Conservation (phyloP, 2,329 filamentous ascomycete species). For the Botrytis byssoidea region DNA sequence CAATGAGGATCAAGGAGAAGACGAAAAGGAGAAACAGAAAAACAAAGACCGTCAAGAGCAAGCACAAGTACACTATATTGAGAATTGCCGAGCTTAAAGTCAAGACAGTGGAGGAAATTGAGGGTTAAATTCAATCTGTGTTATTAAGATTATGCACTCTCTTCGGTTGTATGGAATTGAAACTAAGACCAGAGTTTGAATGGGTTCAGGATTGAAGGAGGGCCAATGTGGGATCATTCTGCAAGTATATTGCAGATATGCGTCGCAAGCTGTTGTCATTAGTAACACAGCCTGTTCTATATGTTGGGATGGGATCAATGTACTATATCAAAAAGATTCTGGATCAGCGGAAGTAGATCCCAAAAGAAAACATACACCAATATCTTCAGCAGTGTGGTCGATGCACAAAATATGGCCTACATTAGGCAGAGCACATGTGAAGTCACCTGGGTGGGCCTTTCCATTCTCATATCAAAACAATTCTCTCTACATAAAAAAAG, state of each 20-base stretch:
- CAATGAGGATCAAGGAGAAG: conserved; percentile 74
- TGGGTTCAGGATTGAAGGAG: neutral
- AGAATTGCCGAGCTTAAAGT: conserved; percentile 73
- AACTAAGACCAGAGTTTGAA: neutral
- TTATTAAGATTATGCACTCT: neutral
- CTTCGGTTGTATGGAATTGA: neutral
- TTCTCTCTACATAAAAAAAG: no score
- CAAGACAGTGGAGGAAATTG: conserved; percentile 45
- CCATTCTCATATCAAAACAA: neutral
- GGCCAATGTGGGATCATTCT: neutral
- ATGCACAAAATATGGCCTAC: neutral
- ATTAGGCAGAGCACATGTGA: neutral
- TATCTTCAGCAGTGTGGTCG: neutral
- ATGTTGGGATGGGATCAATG: conserved; percentile 6
- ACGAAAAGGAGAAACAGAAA: conserved; percentile 75
- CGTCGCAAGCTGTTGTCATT: neutral
- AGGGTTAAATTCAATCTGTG: conserved; percentile 24
- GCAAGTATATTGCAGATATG: neutral
- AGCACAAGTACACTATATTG: conserved; percentile 86
- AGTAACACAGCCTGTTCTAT: neutral
- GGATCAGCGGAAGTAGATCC: neutral
- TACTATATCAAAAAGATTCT: conserved; percentile 16
- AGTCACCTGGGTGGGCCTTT: conserved; percentile 5
- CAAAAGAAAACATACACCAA: conserved; percentile 8
- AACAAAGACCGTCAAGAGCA: conserved; percentile 76